A percentile compares a stretch with the other conserved stretches of the same genome.
These are phyloP conservation scores for Sphenostylis stenocarpa DNA, from an alignment of 306 rosid species.

Conservation along the genomic window DNA sequence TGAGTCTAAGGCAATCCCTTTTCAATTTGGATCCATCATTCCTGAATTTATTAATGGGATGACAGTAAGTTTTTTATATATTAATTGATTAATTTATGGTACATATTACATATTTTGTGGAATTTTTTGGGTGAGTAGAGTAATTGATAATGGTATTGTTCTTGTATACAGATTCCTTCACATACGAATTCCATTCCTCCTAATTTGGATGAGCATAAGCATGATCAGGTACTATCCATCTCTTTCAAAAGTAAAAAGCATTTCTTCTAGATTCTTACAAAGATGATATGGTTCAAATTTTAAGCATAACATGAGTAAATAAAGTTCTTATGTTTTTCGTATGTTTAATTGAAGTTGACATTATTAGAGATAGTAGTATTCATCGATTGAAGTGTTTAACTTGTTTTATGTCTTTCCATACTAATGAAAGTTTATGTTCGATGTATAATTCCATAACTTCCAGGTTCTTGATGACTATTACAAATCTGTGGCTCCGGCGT, in stretches of 20 bases:
- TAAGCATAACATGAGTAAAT: constrained; percentile 1
- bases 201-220: constrained; percentile 90
- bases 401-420: not conserved
- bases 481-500: constrained; percentile 56
- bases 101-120: not conserved
- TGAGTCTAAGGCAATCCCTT: constrained; percentile 57
- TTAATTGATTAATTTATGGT: constrained; percentile 10
- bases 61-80: constrained; percentile 52
- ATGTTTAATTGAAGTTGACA: constrained; percentile 16
- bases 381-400: not conserved
- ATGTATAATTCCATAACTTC: constrained; percentile 28
- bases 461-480: constrained; percentile 71
- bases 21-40: constrained; percentile 88
- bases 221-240: constrained; percentile 58
- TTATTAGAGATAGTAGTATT: not conserved
- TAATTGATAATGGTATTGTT: constrained; percentile 31
- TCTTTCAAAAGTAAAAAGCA: not conserved
- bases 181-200: constrained; percentile 99
- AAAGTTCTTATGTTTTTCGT: not conserved
- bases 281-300: not conserved
- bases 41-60: constrained; percentile 73
- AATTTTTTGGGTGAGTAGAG: constrained; percentile 7
- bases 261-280: not conserved
- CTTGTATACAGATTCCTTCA: constrained; percentile 74
- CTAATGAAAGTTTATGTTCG: constrained; percentile 13